A percentile compares a stretch with the other conserved stretches of the same genome.
phyloP scores from a whole-genome alignment of 208 protist genomes.

The Trypanosoma grayi region DNA sequence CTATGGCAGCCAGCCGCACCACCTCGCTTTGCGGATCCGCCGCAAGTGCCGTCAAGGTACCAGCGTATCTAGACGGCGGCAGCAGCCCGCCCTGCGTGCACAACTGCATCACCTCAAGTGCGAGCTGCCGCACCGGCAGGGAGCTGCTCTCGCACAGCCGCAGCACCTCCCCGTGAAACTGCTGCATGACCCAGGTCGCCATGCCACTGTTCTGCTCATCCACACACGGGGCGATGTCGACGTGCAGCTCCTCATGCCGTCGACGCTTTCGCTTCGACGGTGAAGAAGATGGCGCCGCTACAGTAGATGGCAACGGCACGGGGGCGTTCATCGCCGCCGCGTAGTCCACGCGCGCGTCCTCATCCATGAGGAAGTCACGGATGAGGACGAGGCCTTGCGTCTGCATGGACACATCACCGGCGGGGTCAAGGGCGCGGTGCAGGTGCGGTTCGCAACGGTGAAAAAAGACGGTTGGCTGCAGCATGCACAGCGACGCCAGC shows the following conservation, averaged over 20 bases:
- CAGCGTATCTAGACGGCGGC: constrained; percentile 62
- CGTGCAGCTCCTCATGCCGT: constrained; percentile 2
- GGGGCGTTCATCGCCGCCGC: constrained; percentile 34
- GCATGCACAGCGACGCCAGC: constrained; percentile 74
- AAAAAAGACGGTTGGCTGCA: constrained; percentile 73
- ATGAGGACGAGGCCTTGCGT: constrained; percentile 73
- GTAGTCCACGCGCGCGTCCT: constrained; percentile 65
- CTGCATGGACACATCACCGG: constrained; percentile 37
- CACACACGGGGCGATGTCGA: constrained; percentile 6
- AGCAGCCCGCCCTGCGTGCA: constrained; percentile 61
- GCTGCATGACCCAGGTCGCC: constrained; percentile 81
- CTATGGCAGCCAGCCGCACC: constrained; percentile 45
- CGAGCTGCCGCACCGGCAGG: constrained; percentile 42
- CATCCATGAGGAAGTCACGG: constrained; percentile 79
- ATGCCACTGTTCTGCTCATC: constrained; percentile 87
- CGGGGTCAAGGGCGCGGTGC: constrained; percentile 33
- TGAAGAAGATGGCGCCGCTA: background rate
- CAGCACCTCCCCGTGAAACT: constrained; percentile 54
- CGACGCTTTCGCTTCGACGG: background rate
- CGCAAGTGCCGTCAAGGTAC: constrained; percentile 49
- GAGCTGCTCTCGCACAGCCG: constrained; percentile 35
- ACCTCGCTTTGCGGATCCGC: constrained; percentile 41
- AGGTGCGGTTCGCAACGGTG: constrained; percentile 47
- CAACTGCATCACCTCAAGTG: constrained; percentile 61
- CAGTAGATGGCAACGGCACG: constrained; percentile 1